A percentile compares a stretch with the other conserved stretches of the same genome.
Evolutionary conservation across 192 early-diverging fungal species (phyloP).

Genomic region (Rhizophlyctis rosea): DNA sequence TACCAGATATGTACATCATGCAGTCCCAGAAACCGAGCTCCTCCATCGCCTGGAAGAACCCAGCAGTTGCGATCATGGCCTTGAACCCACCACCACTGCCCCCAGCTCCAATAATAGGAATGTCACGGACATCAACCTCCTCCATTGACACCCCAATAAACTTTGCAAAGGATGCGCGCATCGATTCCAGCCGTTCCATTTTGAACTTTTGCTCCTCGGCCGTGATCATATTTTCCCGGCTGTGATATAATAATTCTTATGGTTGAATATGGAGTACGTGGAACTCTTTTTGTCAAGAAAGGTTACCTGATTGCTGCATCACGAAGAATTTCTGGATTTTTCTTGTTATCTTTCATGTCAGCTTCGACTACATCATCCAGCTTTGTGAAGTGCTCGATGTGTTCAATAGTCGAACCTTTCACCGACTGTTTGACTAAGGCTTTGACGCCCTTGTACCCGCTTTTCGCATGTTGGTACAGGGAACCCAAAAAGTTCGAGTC

Average conservation of each 20-base stretch:
- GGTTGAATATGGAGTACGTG: too few relatives aligned
- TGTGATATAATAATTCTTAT: background rate
- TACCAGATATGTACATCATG: constrained; percentile 68
- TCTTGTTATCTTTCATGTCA: too few relatives aligned
- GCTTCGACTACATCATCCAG: too few relatives aligned
- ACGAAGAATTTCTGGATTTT: too few relatives aligned
- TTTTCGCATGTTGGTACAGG: too few relatives aligned
- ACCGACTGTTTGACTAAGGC: too few relatives aligned
- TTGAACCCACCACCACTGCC: constrained; percentile 80
- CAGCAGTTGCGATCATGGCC: constrained; percentile 73
- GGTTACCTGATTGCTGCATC: too few relatives aligned
- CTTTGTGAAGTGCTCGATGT: too few relatives aligned
- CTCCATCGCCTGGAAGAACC: constrained; percentile 66
- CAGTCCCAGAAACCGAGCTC: constrained; percentile 65
- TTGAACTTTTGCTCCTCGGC: constrained; percentile 46
- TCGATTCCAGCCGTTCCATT: constrained; percentile 43
- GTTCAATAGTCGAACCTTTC: too few relatives aligned
- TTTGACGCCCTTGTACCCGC: too few relatives aligned
- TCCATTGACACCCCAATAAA: constrained; percentile 67
- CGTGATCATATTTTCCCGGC: constrained; percentile 14
- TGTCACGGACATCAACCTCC: constrained; percentile 63
- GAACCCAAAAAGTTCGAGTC: too few relatives aligned
- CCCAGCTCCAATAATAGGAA: constrained; percentile 70
- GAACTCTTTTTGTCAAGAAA: too few relatives aligned
- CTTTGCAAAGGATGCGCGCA: constrained; percentile 66